Evolutionary conservation across 192 early-diverging fungal species (phyloP).

Genomic region (Dissophora ornata): DNA sequence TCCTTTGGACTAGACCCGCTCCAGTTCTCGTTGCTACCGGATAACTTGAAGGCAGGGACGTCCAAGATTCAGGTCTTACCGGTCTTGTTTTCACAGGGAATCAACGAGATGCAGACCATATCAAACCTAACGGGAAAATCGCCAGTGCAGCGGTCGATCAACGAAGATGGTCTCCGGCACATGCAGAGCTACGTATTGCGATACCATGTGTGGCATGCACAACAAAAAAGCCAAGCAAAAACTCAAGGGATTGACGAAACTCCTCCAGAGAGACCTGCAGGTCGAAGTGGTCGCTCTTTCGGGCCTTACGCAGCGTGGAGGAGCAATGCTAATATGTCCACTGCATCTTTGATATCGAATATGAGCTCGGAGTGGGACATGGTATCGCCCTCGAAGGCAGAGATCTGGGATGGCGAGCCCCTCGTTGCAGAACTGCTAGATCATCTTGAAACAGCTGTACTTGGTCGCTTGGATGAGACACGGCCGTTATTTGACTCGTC

Average conservation of each 20-base stretch:
- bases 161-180: constrained; percentile 37
- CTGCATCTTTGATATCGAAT: constrained; percentile 27
- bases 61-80: constrained; percentile 38
- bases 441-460: constrained; percentile 31
- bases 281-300: constrained; percentile 2
- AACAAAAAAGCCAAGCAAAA: background rate
- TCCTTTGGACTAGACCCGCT: constrained; percentile 40
- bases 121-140: constrained; percentile 45
- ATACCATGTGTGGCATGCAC: constrained; percentile 28
- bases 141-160: constrained; percentile 29
- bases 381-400: constrained; percentile 17
- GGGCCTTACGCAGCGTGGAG: constrained; percentile 6
- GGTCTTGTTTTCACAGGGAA: constrained; percentile 40
- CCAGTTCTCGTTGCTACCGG: constrained; percentile 41
- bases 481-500: background rate
- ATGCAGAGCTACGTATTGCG: constrained; percentile 40
- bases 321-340: constrained; percentile 14
- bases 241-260: background rate
- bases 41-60: constrained; percentile 17
- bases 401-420: constrained; percentile 34
- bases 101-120: constrained; percentile 52
- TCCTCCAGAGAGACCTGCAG: background rate
- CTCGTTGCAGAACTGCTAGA: constrained; percentile 24
- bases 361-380: constrained; percentile 37
- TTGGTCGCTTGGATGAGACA: constrained; percentile 27